Evolutionary conservation across 257 asterid species (phyloP).

Genomic region (Solanum neorickii): DNA sequence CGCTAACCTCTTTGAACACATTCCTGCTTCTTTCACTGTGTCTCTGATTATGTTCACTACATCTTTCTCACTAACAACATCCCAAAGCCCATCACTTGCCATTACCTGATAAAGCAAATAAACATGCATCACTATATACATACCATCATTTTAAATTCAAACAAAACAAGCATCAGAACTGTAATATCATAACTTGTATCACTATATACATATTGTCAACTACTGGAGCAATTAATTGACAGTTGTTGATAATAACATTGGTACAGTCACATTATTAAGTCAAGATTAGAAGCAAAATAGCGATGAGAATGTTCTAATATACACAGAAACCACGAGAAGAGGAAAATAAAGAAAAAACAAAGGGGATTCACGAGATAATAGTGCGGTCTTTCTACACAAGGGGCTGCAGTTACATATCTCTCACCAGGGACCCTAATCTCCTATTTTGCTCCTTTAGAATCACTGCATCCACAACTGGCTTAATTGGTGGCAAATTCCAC

Average conservation of each 20-base stretch:
- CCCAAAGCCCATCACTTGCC: constrained; percentile 97
- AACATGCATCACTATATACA: not conserved
- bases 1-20: constrained; percentile 89
- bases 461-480: not conserved
- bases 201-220: not conserved
- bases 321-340: not conserved
- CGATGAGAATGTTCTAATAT: not conserved
- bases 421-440: not conserved
- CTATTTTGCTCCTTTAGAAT: not conserved
- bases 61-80: constrained; percentile 58
- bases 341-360: not conserved
- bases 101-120: constrained; percentile 45
- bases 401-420: not conserved
- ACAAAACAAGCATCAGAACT: not conserved
- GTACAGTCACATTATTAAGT: not conserved
- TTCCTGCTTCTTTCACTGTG: constrained; percentile 89
- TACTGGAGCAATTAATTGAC: not conserved
- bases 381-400: not conserved
- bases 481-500: not conserved
- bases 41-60: constrained; percentile 67
- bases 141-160: not conserved
- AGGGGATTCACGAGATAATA: not conserved
- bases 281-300: not conserved
- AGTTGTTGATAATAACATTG: not conserved
- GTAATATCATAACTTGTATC: not conserved